A percentile compares a stretch with the other conserved stretches of the same genome.
Conservation (phyloP, 768 basidiomycete species). For the Naematelia aurantialba region DNA sequence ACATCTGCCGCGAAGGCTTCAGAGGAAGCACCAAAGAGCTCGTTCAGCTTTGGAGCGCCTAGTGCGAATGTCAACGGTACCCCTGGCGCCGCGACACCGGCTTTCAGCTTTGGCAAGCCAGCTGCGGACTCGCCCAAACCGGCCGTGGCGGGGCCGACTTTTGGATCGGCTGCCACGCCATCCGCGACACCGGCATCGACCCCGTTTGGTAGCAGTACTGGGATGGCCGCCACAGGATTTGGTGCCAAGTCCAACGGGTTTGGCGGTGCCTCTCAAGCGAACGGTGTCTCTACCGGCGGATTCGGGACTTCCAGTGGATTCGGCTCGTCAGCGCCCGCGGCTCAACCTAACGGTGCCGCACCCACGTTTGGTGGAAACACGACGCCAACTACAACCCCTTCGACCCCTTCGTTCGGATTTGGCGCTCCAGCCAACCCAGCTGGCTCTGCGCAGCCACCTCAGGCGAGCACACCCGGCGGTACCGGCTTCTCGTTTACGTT, state of each 20-base stretch:
- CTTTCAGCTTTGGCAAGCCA: slow-evolving; percentile 11
- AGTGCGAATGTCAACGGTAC: not conserved
- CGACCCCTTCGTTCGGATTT: not conserved
- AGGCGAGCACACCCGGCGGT: not conserved
- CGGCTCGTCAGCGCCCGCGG: slow-evolving; percentile 4
- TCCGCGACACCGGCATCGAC: not conserved
- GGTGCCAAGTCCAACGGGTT: not conserved
- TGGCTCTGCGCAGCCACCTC: not conserved
- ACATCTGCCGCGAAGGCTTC: slow-evolving; percentile 1
- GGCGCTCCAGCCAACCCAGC: slow-evolving; percentile 5
- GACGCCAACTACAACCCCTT: not conserved
- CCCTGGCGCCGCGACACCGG: not conserved
- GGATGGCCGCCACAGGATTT: not conserved
- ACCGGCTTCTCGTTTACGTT: not conserved
- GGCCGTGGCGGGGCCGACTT: not conserved
- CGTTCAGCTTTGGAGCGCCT: not conserved
- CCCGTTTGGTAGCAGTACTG: slow-evolving; percentile 2
- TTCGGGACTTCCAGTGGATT: slow-evolving; percentile 3
- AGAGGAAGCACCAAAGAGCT: slow-evolving; percentile 1
- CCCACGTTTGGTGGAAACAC: slow-evolving; percentile 5
- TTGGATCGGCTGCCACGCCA: slow-evolving; percentile 2
- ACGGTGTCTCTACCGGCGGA: not conserved
- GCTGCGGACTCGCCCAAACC: not conserved
- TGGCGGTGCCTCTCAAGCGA: slow-evolving; percentile 3
- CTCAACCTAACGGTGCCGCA: not conserved